Percentiles rank a stretch among this genome's conserved stretches.
Conservation (phyloP, 768 basidiomycete species). For the Mycena pura region DNA sequence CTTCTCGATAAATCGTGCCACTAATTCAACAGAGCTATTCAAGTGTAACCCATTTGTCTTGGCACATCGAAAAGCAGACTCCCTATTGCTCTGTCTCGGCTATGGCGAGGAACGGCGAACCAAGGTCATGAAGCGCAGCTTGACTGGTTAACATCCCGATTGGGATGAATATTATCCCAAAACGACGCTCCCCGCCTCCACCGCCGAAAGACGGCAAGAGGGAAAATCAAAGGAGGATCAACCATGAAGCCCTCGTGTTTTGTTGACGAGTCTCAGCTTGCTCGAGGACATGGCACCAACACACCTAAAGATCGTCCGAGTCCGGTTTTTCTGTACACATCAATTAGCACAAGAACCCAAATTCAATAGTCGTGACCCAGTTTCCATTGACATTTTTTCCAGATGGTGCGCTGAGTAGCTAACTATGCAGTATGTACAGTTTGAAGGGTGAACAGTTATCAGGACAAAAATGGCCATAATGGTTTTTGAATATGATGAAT, state of each 20-base stretch:
- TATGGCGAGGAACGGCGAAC: conserved; percentile 86
- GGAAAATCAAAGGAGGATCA: conserved; percentile 72
- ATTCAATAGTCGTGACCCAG: no score
- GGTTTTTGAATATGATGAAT: no score
- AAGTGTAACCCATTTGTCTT: not conserved
- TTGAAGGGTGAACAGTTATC: no score
- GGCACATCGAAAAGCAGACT: conserved; percentile 96
- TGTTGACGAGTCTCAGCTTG: conserved; percentile 93
- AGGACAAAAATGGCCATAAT: no score
- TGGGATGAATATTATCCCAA: conserved; percentile 75
- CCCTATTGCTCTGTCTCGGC: conserved; percentile 87
- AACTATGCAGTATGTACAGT: no score
- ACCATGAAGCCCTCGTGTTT: conserved; percentile 85
- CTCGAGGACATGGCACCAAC: no score
- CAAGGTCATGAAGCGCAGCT: conserved; percentile 94
- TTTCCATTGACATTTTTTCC: no score
- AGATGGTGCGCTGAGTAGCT: no score
- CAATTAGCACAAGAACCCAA: no score
- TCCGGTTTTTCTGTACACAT: no score
- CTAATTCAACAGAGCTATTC: not conserved
- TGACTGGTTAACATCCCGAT: conserved; percentile 96
- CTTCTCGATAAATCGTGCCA: conserved; percentile 74
- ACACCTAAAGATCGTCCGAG: no score
- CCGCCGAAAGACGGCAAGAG: conserved; percentile 69
- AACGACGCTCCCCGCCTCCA: conserved; percentile 65